Percentiles rank a stretch among this genome's conserved stretches.
These are phyloP conservation scores for Alternaria sp. DNA, from an alignment of 2,329 filamentous ascomycete genomes.

Conservation along the genomic window DNA sequence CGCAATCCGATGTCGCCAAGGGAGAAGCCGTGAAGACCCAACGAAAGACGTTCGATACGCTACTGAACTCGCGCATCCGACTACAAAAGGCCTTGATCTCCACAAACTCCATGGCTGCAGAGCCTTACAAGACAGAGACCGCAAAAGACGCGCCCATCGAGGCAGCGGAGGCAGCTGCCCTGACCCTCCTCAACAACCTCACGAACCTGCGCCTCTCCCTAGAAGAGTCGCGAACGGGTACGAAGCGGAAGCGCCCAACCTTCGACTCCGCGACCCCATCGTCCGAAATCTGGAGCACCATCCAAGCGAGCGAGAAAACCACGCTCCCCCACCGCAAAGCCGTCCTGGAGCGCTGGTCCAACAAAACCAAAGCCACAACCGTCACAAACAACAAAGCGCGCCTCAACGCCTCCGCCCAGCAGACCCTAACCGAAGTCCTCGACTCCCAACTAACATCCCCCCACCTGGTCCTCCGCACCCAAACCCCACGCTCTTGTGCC, in stretches of 20 bases:
- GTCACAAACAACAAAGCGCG: conserved; percentile 61
- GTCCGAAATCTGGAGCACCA: conserved; percentile 73
- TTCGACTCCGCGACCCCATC: conserved; percentile 65
- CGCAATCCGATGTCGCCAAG: conserved; percentile 80
- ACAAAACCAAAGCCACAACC: conserved; percentile 71
- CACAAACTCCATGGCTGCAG: conserved; percentile 67
- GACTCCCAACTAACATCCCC: conserved; percentile 72
- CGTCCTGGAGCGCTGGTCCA: conserved; percentile 88
- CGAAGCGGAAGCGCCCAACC: conserved; percentile 63
- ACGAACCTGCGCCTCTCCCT: conserved; percentile 71
- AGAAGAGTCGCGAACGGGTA: conserved; percentile 58
- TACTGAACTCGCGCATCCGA: conserved; percentile 89
- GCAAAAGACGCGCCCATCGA: conserved; percentile 61
- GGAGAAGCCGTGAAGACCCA: conserved; percentile 86
- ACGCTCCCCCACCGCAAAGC: conserved; percentile 68
- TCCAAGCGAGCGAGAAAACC: conserved; percentile 69
- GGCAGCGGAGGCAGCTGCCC: conserved; percentile 83
- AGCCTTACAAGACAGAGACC: conserved; percentile 40
- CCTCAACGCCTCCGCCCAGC: conserved; percentile 64
- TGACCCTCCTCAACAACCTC: conserved; percentile 83
- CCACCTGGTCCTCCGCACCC: conserved; percentile 72
- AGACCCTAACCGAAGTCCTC: conserved; percentile 71
- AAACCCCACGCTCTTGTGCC: conserved; percentile 76
- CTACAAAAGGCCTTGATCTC: conserved; percentile 89
- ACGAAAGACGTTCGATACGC: conserved; percentile 81